Evolutionary conservation across 331 rosid species (phyloP), one percentile per base, ranked within the genome.

Genomic region (Malus hybrid): DNA sequence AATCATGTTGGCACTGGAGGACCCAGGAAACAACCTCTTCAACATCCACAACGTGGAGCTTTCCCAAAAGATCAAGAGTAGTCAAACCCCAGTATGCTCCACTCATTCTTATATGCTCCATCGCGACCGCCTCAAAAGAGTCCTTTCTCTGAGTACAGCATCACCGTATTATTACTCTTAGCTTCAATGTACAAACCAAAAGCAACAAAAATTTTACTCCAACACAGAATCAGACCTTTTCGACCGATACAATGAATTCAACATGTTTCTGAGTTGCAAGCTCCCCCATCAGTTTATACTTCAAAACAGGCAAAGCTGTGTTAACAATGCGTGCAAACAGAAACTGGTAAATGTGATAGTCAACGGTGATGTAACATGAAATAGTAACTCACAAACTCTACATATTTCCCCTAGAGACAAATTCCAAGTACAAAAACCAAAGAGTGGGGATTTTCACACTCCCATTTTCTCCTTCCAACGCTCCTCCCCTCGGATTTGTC

Each of bases 21-120:
- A 94, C 63, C 96, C 95, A 89, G 10, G 96, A 85, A 80, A 89
- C 85, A 85, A 90, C 87, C 81, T 90, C 90, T 33, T 85, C 78
- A 19, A 84, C 87, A 80, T 94, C 85, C 12, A 92, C 87, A 27
- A 75, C 50, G 39, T 80, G 73, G n/a, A 90, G 88, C 83, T 86
- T 88, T 61, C 86, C 90, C 14, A 87, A 52, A 39, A 89, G 72
- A 79, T 87, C 90, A 50, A 85, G 83, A 65, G 90, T 57, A 50
- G 90, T 83, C 82, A 91, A 16, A 54, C 93, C 91, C 95, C 97
- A 87, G 42, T 89, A 91, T 19, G 87, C 91, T 44, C 95, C 95
- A 65, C 74, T 91, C 89, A 91, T 81, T 80, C 88, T 86, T 33
- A 89, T 80, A 82, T 89, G 97, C 75, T 91, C 90, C 91, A 83